Base-by-base conservation (phyloP, 2,329 filamentous ascomycete species). In the Furcasterigmium sp. region DNA sequence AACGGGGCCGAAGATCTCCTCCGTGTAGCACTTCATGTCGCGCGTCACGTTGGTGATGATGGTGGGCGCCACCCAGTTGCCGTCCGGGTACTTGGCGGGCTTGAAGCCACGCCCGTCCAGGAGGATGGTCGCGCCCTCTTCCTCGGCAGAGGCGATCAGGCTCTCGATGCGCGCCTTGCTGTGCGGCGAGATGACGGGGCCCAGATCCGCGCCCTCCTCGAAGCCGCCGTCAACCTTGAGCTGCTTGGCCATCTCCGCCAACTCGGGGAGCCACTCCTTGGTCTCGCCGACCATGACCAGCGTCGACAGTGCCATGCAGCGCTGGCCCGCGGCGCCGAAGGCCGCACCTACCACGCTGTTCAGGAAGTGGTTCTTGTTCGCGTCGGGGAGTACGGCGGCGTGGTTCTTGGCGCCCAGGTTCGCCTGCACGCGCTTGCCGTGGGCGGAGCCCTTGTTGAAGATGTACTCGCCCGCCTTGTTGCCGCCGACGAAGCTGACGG, bases 391-490 rank as follows among this genome's bases (percentile, higher is more conserved):
- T 23, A 93, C 82, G 42, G 85, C 85, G 21, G 87, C 87, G 63
- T 93, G 87, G 74, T 93, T 93, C 78, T 93, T 93, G 53, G 87
- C 87, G 32, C 87, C 88, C 48, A 93, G 69, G 68, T 93, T 93
- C 62, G 87, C 87, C 69, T 93, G 88, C 25, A 91, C 86, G 56
- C 87, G 84, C 77, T 93, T 93, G 58, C 88, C 87, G 57, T 91
- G 89, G 58, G 86, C 87, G 2, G 85, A 89, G 25, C 81, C 87
- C 44, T 86, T 80, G 43, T 72, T 67, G 67, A 82, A 93, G 64
- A 93, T 93, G 71, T 93, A 93, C 69, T 91, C 86, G 58, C 87
- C 87, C 8, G 87, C 88, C 73, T 88, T 87, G 74, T 93, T 93
- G 67, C 84, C 82, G 50, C 87, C 87, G 29, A 94, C 88, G 56